phyloP scores from a whole-genome alignment of 2,329 filamentous ascomycete genomes.

The Lachnellula willkommii region DNA sequence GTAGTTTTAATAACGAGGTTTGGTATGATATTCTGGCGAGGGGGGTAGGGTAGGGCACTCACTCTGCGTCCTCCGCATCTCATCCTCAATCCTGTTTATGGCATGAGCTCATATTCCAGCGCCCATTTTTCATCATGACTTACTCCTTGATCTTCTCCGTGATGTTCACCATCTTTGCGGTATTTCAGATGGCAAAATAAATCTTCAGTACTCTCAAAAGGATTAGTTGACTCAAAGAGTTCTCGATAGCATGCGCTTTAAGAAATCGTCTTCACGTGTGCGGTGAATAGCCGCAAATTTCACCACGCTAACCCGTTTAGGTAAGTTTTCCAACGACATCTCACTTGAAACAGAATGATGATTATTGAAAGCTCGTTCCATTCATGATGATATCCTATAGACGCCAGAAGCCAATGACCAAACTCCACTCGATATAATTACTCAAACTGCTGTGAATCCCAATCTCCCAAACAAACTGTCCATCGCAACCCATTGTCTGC shows the following conservation, averaged over 20 bases:
- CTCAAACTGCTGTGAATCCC: constrained; percentile 40
- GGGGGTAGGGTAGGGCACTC: constrained; percentile 35
- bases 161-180: constrained; percentile 86
- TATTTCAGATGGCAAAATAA: constrained; percentile 5
- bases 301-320: constrained; percentile 1
- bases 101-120: constrained; percentile 11
- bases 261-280: not conserved
- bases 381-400: constrained; percentile 23
- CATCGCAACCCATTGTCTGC: constrained; percentile 91
- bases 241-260: not conserved
- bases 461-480: constrained; percentile 73
- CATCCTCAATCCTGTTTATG: constrained; percentile 84
- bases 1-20: not conserved
- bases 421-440: constrained; percentile 10
- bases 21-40: constrained; percentile 14
- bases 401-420: constrained; percentile 15
- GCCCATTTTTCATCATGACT: constrained; percentile 29
- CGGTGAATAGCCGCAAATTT: constrained; percentile 12
- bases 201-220: not conserved
- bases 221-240: not conserved
- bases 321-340: not conserved
- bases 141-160: constrained; percentile 99
- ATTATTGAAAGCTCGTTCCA: constrained; percentile 4
- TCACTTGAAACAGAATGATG: not conserved
- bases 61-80: constrained; percentile 99